phyloP scores from a whole-genome alignment of 1,139 yeast genomes.

The Hyphopichia burtonii region DNA sequence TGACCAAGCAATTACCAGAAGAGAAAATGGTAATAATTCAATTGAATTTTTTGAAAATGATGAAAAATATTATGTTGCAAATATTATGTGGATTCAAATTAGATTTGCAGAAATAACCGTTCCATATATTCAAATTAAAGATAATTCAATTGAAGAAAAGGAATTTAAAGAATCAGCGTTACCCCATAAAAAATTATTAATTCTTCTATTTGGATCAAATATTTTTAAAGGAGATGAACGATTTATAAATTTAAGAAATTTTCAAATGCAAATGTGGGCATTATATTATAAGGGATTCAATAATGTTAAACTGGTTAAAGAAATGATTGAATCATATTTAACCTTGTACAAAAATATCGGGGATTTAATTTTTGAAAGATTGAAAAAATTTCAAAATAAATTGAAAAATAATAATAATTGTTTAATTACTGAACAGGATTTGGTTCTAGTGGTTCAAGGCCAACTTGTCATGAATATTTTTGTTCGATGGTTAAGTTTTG shows the following conservation, averaged over 20 bases:
- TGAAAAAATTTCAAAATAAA: not conserved
- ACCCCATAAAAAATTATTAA: slow-evolving; percentile 22
- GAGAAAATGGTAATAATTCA: not conserved
- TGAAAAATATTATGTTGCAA: not conserved
- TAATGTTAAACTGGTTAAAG: slow-evolving; percentile 12
- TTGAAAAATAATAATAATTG: not conserved
- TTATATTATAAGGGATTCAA: slow-evolving; percentile 24
- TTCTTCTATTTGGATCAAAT: not conserved
- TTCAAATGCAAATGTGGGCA: slow-evolving; percentile 19
- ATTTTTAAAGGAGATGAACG: not conserved
- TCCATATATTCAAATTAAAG: slow-evolving; percentile 32
- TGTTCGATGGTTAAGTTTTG: slow-evolving; percentile 32
- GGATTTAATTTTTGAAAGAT: not conserved
- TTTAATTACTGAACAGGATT: slow-evolving; percentile 6
- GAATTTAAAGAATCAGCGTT: slow-evolving; percentile 25
- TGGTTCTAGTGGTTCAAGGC: slow-evolving; percentile 19
- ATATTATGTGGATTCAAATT: slow-evolving; percentile 26
- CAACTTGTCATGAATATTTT: slow-evolving; percentile 19
- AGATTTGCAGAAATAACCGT: slow-evolving; percentile 29
- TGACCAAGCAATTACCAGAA: not conserved
- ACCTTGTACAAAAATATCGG: slow-evolving; percentile 19
- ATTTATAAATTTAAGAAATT: slow-evolving; percentile 5
- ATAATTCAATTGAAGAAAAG: slow-evolving; percentile 28
- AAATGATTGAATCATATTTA: slow-evolving; percentile 20
- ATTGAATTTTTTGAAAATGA: not conserved